Base-by-base conservation (phyloP, 352 stramenopile genomes). In the Blastocystis sp. region DNA sequence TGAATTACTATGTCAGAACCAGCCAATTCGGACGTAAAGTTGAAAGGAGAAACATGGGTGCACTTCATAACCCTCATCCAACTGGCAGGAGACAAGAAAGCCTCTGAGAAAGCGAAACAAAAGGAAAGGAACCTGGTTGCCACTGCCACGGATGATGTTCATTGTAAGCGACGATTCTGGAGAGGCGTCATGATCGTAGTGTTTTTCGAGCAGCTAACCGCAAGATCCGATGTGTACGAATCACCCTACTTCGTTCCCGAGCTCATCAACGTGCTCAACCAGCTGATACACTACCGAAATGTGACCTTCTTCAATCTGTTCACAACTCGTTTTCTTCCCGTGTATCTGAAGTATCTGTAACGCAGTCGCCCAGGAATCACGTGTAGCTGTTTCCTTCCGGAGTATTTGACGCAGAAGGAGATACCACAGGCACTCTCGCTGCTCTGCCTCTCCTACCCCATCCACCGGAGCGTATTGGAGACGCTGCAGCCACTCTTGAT, bases 361-460 rank as follows among this genome's bases (percentile, higher is more conserved):
- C 51, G n/a, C 19, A 63, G n/a, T 3, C 31, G 2, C 3, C 3
- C 26, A 2, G 13, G 3, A 26, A 2, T 63, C 37, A 63, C 19
- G 6, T 39, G 6, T 51, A 80, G 69, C 24, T 26, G 21, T 2
- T 62, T 62, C 29, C 26, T 37, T n/a, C 13, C 37, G 24, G 45
- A 80, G 3, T 2, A 35, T 80, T n/a, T 80, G 1, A 80, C 9
- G 3, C 10, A 37, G 10, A 62, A 80, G 69, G 69, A 62, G 16
- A 0, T 62, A 24, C 31, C 35, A 4, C n/a, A 12, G n/a, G 13
- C 63, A 4, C 31, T 80, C 3, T 26, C 29, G 24, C 16, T 61
- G 10, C 21, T 80, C n/a, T 51, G 55, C 13, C 37, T 85, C 3
- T 85, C 74, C 4, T 85, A 85, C n/a, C 74, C 74, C 1, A 24